Evolutionary conservation across 176 grass and related monocot genomes (phyloP).

Genomic region (Eleusine indica): DNA sequence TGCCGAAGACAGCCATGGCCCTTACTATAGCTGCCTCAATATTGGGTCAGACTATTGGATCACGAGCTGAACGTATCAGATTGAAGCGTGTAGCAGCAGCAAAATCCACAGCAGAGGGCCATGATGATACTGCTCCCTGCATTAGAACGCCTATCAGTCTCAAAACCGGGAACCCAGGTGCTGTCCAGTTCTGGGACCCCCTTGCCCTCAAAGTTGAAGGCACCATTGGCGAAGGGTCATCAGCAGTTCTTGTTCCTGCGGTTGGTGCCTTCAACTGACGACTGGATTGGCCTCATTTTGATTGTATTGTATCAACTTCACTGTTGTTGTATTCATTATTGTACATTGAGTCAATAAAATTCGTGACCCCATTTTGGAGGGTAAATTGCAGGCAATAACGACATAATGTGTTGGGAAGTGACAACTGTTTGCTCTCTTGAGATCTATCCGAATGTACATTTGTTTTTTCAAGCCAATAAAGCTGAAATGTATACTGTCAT

Average conservation of each 20-base stretch:
- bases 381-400: conserved; percentile 33
- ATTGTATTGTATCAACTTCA: not conserved
- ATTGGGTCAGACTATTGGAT: conserved; percentile 79
- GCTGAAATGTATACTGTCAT: not conserved
- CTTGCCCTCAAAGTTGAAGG: conserved; percentile 45
- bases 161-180: conserved; percentile 43
- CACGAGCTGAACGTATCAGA: conserved; percentile 83
- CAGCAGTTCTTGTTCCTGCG: conserved; percentile 41
- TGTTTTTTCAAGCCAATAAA: not conserved
- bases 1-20: conserved; percentile 80
- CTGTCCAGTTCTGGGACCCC: conserved; percentile 53
- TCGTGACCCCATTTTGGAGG: conserved; percentile 22
- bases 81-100: conserved; percentile 53
- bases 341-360: conserved; percentile 32
- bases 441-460: not conserved
- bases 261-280: conserved; percentile 48
- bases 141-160: conserved; percentile 40
- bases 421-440: not conserved
- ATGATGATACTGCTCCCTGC: not conserved
- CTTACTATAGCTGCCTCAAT: conserved; percentile 79
- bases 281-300: not conserved
- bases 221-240: conserved; percentile 2
- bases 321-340: conserved; percentile 41
- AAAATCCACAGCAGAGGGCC: conserved; percentile 23
- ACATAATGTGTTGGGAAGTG: not conserved